These are phyloP conservation scores for Cryphonectria parasitica DNA, from an alignment of 2,329 filamentous ascomycete species.

Conservation along the genomic window DNA sequence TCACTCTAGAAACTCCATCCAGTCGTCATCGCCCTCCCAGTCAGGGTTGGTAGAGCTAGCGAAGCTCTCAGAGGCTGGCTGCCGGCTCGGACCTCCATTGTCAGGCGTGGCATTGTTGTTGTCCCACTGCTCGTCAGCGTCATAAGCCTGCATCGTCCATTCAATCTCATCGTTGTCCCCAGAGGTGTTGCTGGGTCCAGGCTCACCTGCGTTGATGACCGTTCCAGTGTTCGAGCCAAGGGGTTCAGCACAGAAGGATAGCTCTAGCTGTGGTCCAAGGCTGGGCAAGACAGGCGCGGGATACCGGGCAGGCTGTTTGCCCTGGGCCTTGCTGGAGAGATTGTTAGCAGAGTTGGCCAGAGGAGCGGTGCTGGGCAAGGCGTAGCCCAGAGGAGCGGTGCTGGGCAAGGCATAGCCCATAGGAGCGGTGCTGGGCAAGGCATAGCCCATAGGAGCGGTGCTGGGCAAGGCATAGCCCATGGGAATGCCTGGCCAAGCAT, in stretches of 20 bases:
- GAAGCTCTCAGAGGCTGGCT: not conserved
- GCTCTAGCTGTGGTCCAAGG: too few relatives aligned
- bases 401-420: not conserved
- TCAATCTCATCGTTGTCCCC: not conserved
- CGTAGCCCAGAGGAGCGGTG: not conserved
- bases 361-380: not conserved
- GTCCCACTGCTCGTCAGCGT: not conserved
- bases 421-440: not conserved
- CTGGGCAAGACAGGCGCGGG: too few relatives aligned
- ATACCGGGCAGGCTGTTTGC: too few relatives aligned
- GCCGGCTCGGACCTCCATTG: not conserved
- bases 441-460: not conserved
- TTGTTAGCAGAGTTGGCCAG: not conserved
- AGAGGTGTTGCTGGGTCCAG: not conserved
- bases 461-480: not conserved
- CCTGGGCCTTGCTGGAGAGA: too few relatives aligned
- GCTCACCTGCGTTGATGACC: not conserved
- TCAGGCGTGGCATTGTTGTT: not conserved
- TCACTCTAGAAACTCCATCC: not conserved
- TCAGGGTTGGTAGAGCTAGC: too few relatives aligned
- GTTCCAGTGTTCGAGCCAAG: too few relatives aligned
- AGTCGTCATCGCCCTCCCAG: too few relatives aligned
- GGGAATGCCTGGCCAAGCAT: too few relatives aligned
- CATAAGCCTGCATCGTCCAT: not conserved
- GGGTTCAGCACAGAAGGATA: not conserved